phyloP scores from a whole-genome alignment of 2,329 filamentous ascomycete species.

The Hortaea werneckii region DNA sequence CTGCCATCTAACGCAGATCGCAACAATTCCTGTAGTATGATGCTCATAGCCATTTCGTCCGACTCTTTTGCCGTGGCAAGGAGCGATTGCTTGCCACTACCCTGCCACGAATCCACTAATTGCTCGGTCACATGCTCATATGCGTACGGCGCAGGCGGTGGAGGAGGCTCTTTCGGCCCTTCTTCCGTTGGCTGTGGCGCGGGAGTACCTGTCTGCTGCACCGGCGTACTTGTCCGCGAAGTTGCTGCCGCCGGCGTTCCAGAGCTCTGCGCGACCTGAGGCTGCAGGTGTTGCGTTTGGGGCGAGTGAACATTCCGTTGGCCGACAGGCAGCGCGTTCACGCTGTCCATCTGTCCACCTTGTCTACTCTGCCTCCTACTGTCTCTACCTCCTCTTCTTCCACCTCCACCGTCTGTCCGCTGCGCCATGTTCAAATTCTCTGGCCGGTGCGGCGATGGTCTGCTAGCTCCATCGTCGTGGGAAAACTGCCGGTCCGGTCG shows the following conservation, averaged over 20 bases:
- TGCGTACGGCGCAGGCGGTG: conserved; percentile 40
- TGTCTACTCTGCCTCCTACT: conserved; percentile 8
- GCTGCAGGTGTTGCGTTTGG: not conserved
- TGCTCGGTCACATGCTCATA: conserved; percentile 70
- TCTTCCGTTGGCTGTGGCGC: conserved; percentile 8
- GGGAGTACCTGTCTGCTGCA: conserved; percentile 6
- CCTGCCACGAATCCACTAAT: conserved; percentile 56
- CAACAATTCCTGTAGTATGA: conserved; percentile 76
- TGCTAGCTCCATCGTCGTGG: conserved; percentile 31
- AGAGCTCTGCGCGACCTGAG: conserved; percentile 5
- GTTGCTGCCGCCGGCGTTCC: conserved; percentile 6
- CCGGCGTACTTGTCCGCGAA: conserved; percentile 7
- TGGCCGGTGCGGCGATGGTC: conserved; percentile 43
- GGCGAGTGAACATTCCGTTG: conserved; percentile 6
- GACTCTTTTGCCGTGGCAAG: conserved; percentile 55
- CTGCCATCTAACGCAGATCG: conserved; percentile 62
- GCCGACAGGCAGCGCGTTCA: conserved; percentile 5
- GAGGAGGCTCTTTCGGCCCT: conserved; percentile 1
- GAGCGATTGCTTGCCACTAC: conserved; percentile 55
- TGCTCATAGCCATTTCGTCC: conserved; percentile 57
- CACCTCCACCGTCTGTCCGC: conserved; percentile 21
- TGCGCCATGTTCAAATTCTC: conserved; percentile 43
- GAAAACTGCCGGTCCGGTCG: conserved; percentile 37
- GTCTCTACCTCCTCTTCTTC: conserved; percentile 7
- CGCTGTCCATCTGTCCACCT: conserved; percentile 2